These are phyloP conservation scores for Bremia lactucae DNA, from an alignment of 352 stramenopile species.

Conservation along the genomic window DNA sequence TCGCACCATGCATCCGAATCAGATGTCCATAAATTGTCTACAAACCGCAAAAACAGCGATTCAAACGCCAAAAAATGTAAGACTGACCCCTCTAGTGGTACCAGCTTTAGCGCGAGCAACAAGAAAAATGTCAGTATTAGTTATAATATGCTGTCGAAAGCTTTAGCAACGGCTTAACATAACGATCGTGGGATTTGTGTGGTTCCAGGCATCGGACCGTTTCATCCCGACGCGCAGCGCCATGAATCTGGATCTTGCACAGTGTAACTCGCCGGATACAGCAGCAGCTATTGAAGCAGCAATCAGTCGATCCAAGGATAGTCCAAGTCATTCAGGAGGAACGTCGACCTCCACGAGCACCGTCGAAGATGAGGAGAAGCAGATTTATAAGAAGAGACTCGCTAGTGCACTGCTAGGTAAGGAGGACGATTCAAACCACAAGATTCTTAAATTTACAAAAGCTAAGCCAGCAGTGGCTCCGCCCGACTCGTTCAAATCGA, in stretches of 20 bases:
- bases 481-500: conserved; percentile 90
- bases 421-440: conserved; percentile 70
- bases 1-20: conserved; percentile 14
- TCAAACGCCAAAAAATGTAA: conserved; percentile 31
- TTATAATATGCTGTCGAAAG: background rate
- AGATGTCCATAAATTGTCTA: conserved; percentile 12
- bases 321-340: conserved; percentile 8
- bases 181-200: conserved; percentile 3
- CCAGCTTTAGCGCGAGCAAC: conserved; percentile 8
- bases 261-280: conserved; percentile 55
- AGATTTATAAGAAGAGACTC: conserved; percentile 75
- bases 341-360: conserved; percentile 2
- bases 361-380: conserved; percentile 59
- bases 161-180: conserved; percentile 4
- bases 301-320: conserved; percentile 19
- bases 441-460: conserved; percentile 96
- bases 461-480: conserved; percentile 92
- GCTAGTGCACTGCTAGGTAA: conserved; percentile 73
- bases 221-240: conserved; percentile 82
- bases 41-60: conserved; percentile 8
- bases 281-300: conserved; percentile 32
- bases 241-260: conserved; percentile 77
- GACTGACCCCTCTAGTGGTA: conserved; percentile 5
- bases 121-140: conserved; percentile 21
- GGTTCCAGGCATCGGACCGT: conserved; percentile 40